A percentile compares a stretch with the other conserved stretches of the same genome.
phyloP scores from a whole-genome alignment of 495 filamentous ascomycete genomes.

The Talaromyces proteolyticus region DNA sequence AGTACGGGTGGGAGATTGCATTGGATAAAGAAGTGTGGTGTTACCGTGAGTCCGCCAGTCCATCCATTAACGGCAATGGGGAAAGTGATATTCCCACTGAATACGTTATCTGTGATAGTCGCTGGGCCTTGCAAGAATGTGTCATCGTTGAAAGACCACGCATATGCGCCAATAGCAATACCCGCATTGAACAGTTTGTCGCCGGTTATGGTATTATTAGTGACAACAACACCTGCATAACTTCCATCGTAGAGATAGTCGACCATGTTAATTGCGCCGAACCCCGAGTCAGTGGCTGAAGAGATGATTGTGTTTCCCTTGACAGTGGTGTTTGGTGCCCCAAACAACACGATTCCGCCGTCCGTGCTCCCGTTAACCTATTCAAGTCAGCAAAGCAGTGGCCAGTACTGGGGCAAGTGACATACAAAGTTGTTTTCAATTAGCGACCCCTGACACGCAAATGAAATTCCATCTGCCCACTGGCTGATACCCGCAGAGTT shows the following conservation, averaged over 20 bases:
- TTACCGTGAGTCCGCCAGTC: constrained; percentile 11
- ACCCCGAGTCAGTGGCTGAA: constrained; percentile 7
- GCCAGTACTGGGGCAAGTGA: background rate
- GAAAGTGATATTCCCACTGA: constrained; percentile 13
- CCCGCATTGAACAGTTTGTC: constrained; percentile 5
- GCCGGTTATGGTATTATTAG: constrained; percentile 11
- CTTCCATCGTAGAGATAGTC: constrained; percentile 9
- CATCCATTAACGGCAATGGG: constrained; percentile 14
- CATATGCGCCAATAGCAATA: constrained; percentile 11
- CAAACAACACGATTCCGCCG: constrained; percentile 15
- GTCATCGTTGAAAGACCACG: constrained; percentile 1
- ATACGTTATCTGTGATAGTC: constrained; percentile 10
- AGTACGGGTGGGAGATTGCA: background rate
- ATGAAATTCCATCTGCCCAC: constrained; percentile 15
- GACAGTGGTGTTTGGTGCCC: constrained; percentile 11
- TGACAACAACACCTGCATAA: constrained; percentile 11
- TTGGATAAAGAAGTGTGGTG: background rate
- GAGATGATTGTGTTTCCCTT: constrained; percentile 11
- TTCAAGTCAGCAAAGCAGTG: background rate
- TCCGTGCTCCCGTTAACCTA: constrained; percentile 11
- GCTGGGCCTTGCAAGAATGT: constrained; percentile 5
- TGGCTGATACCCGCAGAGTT: constrained; percentile 8
- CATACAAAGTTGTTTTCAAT: constrained; percentile 12
- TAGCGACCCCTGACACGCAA: constrained; percentile 11
- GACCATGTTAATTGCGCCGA: constrained; percentile 15